Evolutionary conservation across 306 rosid genomes (phyloP).

Genomic region (Dalbergia cochinchinensis): DNA sequence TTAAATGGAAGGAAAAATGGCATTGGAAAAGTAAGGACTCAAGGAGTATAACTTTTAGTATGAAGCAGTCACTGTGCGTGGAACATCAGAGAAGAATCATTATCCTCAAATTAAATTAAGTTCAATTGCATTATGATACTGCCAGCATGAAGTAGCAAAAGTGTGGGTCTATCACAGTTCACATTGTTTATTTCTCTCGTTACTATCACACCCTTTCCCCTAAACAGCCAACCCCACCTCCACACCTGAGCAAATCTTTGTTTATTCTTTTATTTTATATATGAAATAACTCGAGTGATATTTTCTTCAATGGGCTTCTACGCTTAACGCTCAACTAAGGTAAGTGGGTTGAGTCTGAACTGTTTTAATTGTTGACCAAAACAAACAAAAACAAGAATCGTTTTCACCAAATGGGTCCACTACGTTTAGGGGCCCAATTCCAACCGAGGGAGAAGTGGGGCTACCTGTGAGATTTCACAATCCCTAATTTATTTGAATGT

Average conservation of each 20-base stretch:
- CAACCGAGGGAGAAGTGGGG: not conserved
- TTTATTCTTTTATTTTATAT: not conserved
- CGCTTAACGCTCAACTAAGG: not conserved
- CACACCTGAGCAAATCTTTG: no score
- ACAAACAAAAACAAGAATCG: no score
- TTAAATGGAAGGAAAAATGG: not conserved
- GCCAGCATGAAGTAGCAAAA: slow-evolving; percentile 50
- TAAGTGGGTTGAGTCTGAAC: no score
- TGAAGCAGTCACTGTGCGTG: slow-evolving; percentile 31
- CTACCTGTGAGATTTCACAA: no score
- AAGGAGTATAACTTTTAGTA: not conserved
- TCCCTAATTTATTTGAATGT: no score
- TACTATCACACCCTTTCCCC: not conserved
- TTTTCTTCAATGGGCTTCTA: not conserved
- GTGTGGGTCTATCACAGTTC: slow-evolving; percentile 31
- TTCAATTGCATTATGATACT: slow-evolving; percentile 39
- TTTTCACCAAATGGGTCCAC: no score
- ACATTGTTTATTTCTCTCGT: slow-evolving; percentile 45
- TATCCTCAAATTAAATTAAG: slow-evolving; percentile 41
- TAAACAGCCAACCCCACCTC: not conserved
- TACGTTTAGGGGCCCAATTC: not conserved
- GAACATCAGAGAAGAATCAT: slow-evolving; percentile 59
- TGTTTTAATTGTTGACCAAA: not conserved
- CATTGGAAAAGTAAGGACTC: no score
- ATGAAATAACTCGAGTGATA: no score